Conservation (phyloP, 306 rosid species). For the Myrica gale region DNA sequence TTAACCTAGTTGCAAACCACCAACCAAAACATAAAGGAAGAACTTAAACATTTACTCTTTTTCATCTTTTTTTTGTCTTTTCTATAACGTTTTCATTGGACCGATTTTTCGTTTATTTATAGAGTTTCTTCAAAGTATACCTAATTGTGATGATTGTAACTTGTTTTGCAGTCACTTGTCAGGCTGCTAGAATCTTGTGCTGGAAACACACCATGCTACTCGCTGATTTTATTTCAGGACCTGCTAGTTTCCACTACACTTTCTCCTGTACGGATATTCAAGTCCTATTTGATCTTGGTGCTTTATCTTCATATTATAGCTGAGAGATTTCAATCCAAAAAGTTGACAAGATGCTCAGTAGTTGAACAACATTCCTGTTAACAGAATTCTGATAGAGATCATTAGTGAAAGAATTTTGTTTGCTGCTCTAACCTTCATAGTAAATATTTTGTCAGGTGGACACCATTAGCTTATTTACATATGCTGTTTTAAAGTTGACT, state of each 20-base stretch:
- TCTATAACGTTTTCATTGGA: neutral
- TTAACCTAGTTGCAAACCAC: neutral
- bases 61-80: neutral
- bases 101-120: neutral
- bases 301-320: neutral
- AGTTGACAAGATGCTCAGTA: constrained; percentile 23
- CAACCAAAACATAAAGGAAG: neutral
- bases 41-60: neutral
- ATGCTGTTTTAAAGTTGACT: constrained; percentile 90
- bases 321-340: neutral
- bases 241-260: constrained; percentile 92
- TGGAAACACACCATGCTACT: constrained; percentile 73
- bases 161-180: constrained; percentile 80
- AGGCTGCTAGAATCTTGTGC: constrained; percentile 73
- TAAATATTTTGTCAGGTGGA: constrained; percentile 65
- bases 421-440: constrained; percentile 2
- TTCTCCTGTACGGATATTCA: constrained; percentile 74
- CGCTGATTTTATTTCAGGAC: constrained; percentile 86
- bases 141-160: constrained; percentile 23
- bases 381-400: neutral
- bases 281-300: constrained; percentile 18
- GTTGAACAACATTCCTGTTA: neutral
- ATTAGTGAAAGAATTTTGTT: constrained; percentile 1
- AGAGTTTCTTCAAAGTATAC: neutral
- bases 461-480: constrained; percentile 80